Conservation (phyloP, 257 asterid species). For the Parsonsia alboflavescens region DNA sequence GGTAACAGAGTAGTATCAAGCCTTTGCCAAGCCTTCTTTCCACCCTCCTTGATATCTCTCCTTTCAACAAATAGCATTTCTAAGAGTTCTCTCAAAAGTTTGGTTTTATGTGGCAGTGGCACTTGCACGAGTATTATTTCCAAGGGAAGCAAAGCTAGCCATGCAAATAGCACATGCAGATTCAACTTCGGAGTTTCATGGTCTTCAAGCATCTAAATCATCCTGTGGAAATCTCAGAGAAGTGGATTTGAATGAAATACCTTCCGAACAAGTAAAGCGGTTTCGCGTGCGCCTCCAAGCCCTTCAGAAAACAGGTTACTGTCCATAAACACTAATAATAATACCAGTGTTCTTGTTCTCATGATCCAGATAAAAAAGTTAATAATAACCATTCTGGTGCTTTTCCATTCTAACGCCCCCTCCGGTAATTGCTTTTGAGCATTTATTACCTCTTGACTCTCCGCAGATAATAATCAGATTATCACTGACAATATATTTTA, state of each 20-base stretch:
- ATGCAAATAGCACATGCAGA: constrained; percentile 80
- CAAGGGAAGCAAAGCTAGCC: constrained; percentile 73
- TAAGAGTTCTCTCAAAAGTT: neutral
- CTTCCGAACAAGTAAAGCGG: constrained; percentile 72
- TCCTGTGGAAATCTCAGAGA: constrained; percentile 41
- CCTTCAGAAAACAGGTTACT: constrained; percentile 72
- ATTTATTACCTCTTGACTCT: neutral
- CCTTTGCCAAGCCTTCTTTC: neutral
- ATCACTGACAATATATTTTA: neutral
- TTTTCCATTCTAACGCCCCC: neutral
- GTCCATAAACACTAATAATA: neutral
- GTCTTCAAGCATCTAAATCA: constrained; percentile 56
- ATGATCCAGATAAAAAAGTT: neutral
- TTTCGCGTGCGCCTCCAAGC: constrained; percentile 60
- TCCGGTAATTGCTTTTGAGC: neutral
- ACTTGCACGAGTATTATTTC: constrained; percentile 76
- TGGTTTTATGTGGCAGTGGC: constrained; percentile 50
- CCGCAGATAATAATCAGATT: neutral
- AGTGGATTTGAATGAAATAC: constrained; percentile 64
- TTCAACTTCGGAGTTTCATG: constrained; percentile 59
- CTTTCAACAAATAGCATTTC: neutral
- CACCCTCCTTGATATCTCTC: neutral
- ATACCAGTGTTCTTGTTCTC: neutral
- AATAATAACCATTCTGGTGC: neutral
- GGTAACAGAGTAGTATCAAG: too few relatives aligned